Conservation (phyloP, 2,329 filamentous ascomycete species). For the Cephalotrichum gorgonifer region DNA sequence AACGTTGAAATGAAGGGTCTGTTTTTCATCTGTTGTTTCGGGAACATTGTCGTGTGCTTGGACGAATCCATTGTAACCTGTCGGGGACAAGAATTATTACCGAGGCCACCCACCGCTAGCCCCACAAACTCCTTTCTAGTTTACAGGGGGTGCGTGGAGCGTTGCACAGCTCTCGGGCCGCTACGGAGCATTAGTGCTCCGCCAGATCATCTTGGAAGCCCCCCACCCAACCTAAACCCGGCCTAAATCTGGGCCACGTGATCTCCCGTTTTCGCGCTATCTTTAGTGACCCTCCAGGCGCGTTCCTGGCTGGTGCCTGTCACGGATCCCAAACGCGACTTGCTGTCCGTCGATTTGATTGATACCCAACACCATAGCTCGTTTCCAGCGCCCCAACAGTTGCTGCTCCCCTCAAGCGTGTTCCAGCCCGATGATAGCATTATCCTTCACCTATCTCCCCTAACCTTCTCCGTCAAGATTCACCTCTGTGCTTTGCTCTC, state of each 20-base stretch:
- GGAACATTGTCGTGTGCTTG: neutral
- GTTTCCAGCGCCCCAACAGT: too few species aligned
- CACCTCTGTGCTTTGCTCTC: neutral
- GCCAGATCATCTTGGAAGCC: too few species aligned
- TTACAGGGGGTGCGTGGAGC: too few species aligned
- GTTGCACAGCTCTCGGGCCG: too few species aligned
- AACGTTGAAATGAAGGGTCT: neutral
- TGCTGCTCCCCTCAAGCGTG: neutral
- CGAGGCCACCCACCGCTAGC: too few species aligned
- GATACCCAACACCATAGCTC: neutral
- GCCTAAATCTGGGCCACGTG: neutral
- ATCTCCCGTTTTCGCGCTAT: neutral
- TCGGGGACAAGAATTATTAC: too few species aligned
- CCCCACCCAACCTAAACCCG: too few species aligned
- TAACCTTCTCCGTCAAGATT: neutral
- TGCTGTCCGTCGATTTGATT: neutral
- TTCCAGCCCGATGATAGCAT: neutral
- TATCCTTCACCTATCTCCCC: neutral
- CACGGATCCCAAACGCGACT: neutral
- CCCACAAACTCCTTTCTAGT: too few species aligned
- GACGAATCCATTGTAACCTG: neutral
- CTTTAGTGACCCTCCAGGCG: neutral
- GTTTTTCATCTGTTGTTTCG: neutral
- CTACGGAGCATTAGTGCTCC: too few species aligned
- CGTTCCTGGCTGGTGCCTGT: neutral